phyloP scores from a whole-genome alignment of 2,329 filamentous ascomycete genomes.

The Cladosporium sphaerospermum region DNA sequence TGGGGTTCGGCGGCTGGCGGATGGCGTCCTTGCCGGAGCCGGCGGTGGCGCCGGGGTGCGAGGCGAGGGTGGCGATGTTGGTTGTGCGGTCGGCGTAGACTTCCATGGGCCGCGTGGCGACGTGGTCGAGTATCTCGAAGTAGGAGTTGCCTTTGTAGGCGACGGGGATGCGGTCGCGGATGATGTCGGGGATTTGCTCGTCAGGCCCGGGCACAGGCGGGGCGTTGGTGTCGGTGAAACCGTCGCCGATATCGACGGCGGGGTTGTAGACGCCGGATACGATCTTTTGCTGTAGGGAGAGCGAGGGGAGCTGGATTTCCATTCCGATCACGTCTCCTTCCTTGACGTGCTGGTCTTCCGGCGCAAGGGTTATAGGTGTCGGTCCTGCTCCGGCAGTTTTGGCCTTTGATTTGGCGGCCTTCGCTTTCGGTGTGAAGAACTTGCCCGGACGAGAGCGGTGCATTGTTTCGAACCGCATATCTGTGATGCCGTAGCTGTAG shows the following conservation, averaged over 20 bases:
- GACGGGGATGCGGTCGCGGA: conserved; percentile 91
- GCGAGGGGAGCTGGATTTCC: conserved; percentile 82
- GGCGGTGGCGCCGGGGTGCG: conserved; percentile 33
- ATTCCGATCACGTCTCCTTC: conserved; percentile 93
- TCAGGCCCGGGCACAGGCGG: conserved; percentile 33
- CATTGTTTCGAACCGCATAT: conserved; percentile 83
- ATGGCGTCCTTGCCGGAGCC: conserved; percentile 34
- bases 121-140: conserved; percentile 89
- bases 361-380: conserved; percentile 22
- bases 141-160: conserved; percentile 89
- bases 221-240: conserved; percentile 36
- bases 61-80: conserved; percentile 57
- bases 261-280: conserved; percentile 84
- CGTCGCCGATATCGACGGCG: conserved; percentile 62
- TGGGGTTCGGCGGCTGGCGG: conserved; percentile 61
- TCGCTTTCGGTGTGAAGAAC: conserved; percentile 51
- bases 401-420: conserved; percentile 30
- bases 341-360: conserved; percentile 62
- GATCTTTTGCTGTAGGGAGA: conserved; percentile 80
- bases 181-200: conserved; percentile 61
- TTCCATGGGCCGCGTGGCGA: conserved; percentile 80
- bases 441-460: conserved; percentile 91
- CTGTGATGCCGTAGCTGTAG: conserved; percentile 89
- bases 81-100: conserved; percentile 48
- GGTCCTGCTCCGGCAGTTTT: conserved; percentile 48